Evolutionary conservation across 495 filamentous ascomycete genomes (phyloP), one percentile per base, ranked within the genome.

Genomic region (Ascodesmis nigricans): DNA sequence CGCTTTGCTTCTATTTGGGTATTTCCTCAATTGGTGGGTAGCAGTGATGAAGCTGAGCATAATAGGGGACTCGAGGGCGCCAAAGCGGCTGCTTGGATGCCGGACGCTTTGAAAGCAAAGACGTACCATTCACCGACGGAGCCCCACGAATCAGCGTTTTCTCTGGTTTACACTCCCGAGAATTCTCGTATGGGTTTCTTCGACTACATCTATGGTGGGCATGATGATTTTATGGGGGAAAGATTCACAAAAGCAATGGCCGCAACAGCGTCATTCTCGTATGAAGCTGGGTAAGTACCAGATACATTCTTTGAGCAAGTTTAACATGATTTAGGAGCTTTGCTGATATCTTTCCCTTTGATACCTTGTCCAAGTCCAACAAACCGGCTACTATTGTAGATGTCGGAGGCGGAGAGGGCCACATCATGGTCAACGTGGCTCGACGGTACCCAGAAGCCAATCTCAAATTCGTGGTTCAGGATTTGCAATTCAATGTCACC

Each of bases 321-420:
- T 6, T 6, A 30, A 10, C 16, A 15, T 6, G n/a, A 10, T 30
- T 15, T 13, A 30, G 11, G n/a, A 30, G 31, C 7, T 33, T 33
- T 7, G 31, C 31, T 4, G 31, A 33, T 5, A 17, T 33, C 4
- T 33, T 18, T 18, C 31, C 31, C 16, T 33, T 30, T 10, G 31
- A 21, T 5, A 15, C 5, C 16, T 10, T 21, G 17, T 5, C 7
- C 7, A 4, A 21, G 14, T 18, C n/a, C 14, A 17, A 9, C 31
- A n/a, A n/a, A n/a, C n/a, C n/a, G n/a, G 31, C 10, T 13, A 30
- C 5, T 9, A 33, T 33, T 13, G 31, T 33, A 4, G 31, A 33
- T 33, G 31, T 33, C 16, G 31, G 31, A 7, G 31, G 31, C 5
- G 31, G 31, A 4, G n/a, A 5, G 7, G 31, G 31, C 31, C 31